Evolutionary conservation across 148 eudicot species (phyloP), one percentile per base, ranked within the genome.

Genomic region (Rhododendron molle): DNA sequence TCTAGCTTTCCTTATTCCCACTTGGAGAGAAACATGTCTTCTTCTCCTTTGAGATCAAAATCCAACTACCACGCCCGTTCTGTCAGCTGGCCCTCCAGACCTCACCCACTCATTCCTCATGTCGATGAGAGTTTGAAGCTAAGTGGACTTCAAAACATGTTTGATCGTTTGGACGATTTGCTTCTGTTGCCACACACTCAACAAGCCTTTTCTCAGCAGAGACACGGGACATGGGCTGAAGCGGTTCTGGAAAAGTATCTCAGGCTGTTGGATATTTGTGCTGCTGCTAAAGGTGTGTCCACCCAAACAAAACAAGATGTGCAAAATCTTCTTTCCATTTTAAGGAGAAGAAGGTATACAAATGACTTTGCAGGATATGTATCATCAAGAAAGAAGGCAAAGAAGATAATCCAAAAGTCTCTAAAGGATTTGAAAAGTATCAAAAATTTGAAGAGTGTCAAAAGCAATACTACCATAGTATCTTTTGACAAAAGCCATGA

Each of bases 181-280:
- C 86, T 87, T 65, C 81, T 46, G 16, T 26, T 85, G 71, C 86
- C 83, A 62, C 60, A 34, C n/a, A 83, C 83, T 30, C 88, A 81
- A 73, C 85, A 85, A 85, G 44, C 83, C 47, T 80, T 85, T 10
- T 7, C 65, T 47, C 83, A 49, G 26, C 60, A 56, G 26, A 30
- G 23, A 44, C 18, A 47, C 15, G 2, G 30, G 44, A 80, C 56
- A 71, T 52, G 58, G 76, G 81, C 56, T 3, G 83, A 86, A 28
- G 88, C 73, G 52, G 85, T 49, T 0, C 83, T 89, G 73, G 91
- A 90, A 56, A 90, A 90, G 44, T 89, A 91, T 81, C 83, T 93
- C 9, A 87, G 80, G 84, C 86, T 93, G 49, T 86, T 93, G 65
- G 95, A 91, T 85, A 80, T 85, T 16, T 91, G 93, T 88, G 86